These are phyloP conservation scores for Parachaetomium inaequale DNA, from an alignment of 495 filamentous ascomycete species.

Conservation along the genomic window DNA sequence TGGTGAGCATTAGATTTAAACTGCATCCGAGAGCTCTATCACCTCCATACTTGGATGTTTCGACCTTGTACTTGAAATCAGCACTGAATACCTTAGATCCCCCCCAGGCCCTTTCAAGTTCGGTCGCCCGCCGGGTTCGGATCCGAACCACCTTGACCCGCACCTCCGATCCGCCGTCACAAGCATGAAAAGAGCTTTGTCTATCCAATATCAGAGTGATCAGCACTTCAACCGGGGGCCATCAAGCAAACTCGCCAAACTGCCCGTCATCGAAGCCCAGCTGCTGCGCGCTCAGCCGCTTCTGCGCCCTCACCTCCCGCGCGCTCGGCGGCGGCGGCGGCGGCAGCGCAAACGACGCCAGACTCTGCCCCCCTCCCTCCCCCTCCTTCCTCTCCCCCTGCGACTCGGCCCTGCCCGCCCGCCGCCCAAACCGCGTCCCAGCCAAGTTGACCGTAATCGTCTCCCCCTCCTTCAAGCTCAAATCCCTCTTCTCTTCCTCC, in stretches of 20 bases:
- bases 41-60: no score
- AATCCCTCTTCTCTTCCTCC: constrained; percentile 61
- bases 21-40: no score
- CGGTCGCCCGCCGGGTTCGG: no score
- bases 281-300: constrained; percentile 50
- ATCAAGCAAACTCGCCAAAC: constrained; percentile 60
- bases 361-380: constrained; percentile 17
- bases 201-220: no score
- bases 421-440: constrained; percentile 45
- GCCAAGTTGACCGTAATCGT: constrained; percentile 77
- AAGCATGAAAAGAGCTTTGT: no score
- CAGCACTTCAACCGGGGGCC: neutral
- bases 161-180: no score
- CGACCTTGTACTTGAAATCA: no score
- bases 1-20: no score
- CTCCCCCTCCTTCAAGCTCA: constrained; percentile 77
- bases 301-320: constrained; percentile 48
- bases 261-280: constrained; percentile 64
- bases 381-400: constrained; percentile 14
- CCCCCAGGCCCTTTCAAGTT: no score
- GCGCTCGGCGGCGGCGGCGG: constrained; percentile 53
- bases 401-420: constrained; percentile 23
- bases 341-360: constrained; percentile 51
- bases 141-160: no score
- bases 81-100: no score